These are phyloP conservation scores for Saccharomyces hybrid DNA, from an alignment of 1,139 yeast genomes.

Conservation along the genomic window DNA sequence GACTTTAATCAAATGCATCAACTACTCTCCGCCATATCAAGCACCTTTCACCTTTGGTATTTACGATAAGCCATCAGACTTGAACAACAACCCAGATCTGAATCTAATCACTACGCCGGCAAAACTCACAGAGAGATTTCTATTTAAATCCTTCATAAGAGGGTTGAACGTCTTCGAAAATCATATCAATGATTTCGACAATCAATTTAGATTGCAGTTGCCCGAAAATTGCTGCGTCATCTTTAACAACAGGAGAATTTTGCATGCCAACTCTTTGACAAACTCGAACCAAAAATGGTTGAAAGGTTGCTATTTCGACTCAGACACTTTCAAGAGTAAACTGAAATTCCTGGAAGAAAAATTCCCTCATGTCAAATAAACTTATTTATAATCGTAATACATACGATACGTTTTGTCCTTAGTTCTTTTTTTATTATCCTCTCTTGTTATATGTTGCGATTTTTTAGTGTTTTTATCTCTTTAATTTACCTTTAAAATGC, in stretches of 20 bases:
- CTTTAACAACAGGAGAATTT: conserved; percentile 64
- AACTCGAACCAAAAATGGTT: conserved; percentile 53
- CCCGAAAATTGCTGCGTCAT: conserved; percentile 60
- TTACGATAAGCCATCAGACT: conserved; percentile 26
- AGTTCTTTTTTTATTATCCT: neutral
- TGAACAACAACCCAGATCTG: conserved; percentile 18
- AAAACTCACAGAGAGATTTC: conserved; percentile 33
- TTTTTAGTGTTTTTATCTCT: neutral
- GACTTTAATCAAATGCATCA: conserved; percentile 48
- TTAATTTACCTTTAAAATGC: neutral
- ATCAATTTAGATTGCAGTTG: conserved; percentile 51
- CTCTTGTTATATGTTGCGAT: neutral
- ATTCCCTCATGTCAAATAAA: conserved; percentile 5
- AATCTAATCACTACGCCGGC: conserved; percentile 27
- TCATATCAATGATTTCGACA: conserved; percentile 45
- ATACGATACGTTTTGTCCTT: neutral
- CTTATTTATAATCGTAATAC: neutral
- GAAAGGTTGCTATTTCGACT: conserved; percentile 71
- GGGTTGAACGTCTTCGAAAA: conserved; percentile 57
- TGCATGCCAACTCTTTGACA: conserved; percentile 64
- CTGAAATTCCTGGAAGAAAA: conserved; percentile 36
- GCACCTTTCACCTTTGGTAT: conserved; percentile 64
- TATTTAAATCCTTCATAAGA: conserved; percentile 48
- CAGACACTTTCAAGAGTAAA: conserved; percentile 63
- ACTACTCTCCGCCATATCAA: conserved; percentile 81